Base-by-base conservation (phyloP, 2,329 filamentous ascomycete species). In the Zasmidium cellare region DNA sequence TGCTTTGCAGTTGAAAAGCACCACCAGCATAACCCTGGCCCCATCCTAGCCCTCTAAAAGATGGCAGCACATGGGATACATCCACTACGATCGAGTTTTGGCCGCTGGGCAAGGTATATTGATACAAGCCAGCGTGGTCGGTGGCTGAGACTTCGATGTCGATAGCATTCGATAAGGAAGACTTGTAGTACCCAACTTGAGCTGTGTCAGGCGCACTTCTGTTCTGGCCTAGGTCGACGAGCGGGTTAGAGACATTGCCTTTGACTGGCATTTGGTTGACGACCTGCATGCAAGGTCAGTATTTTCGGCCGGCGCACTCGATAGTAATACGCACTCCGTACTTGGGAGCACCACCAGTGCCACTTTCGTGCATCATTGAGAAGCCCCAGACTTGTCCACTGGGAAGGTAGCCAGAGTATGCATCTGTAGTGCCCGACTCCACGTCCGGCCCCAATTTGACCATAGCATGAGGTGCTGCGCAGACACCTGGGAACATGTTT, bases 291-390 rank as follows among this genome's bases (percentile, higher is more conserved):
- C 16, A 18, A 41, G 16, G n/a, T n/a, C n/a, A n/a, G n/a, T n/a
- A n/a, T n/a, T n/a, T n/a, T n/a, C 16, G 35, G n/a, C 16, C 25
- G 25, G 7, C 3, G 16, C 7, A 9, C 3, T 41, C 11, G 5
- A 3, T 41, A 14, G 11, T 3, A 41, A 14, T 14, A 14, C 35
- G 11, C 35, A 41, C 35, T 18, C 65, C 87, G 58, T 89, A 89
- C 69, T 88, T 89, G 1, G 87, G 86, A 1, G 85, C 86, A 1
- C 87, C 87, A 7, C 87, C 87, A 0, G 86, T 89, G 2, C 86
- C 86, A 61, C 82, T 83, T 68, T 87, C 84, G 63, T 88, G 86
- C 64, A 87, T 82, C 80, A 87, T 77, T 3, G 60, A 65, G 51
- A 69, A 66, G 22, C 61, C 69, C 18, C 56, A 63, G 38, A 71